phyloP scores from a whole-genome alignment of 805 yeast genomes.

The Lipomyces chichibuensis region DNA sequence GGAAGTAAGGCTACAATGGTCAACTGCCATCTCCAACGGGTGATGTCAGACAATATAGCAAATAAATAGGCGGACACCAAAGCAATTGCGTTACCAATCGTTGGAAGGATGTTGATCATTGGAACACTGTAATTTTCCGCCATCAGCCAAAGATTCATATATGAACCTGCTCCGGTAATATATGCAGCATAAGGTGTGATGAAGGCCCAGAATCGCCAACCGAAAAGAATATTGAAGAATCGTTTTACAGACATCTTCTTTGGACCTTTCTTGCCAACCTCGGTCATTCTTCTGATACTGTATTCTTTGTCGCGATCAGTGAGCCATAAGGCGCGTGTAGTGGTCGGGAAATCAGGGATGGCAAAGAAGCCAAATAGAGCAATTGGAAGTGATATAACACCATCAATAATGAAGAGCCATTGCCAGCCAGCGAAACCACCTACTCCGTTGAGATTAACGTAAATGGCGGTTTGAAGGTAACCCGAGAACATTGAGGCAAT shows the following conservation, averaged over 20 bases:
- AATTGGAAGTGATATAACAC: constrained; percentile 50
- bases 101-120: constrained; percentile 44
- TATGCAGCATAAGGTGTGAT: constrained; percentile 24
- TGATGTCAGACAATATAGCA: constrained; percentile 43
- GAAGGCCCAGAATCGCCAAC: constrained; percentile 33
- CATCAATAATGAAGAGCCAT: constrained; percentile 70
- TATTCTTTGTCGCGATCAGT: constrained; percentile 3
- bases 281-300: constrained; percentile 20
- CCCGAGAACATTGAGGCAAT: constrained; percentile 52
- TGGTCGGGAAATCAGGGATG: constrained; percentile 19
- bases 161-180: constrained; percentile 31
- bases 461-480: constrained; percentile 51
- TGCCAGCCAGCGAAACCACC: constrained; percentile 58
- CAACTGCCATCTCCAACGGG: constrained; percentile 42
- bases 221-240: constrained; percentile 18
- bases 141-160: constrained; percentile 41
- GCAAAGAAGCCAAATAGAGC: constrained; percentile 45
- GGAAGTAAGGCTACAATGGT: constrained; percentile 23
- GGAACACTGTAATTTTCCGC: constrained; percentile 38
- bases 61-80: constrained; percentile 40
- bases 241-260: constrained; percentile 29
- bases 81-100: constrained; percentile 43
- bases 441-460: constrained; percentile 49
- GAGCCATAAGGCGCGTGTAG: constrained; percentile 13
- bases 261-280: constrained; percentile 25